These are phyloP conservation scores for Sonneratia caseolaris DNA, from an alignment of 345 rosid genomes.

Conservation along the genomic window DNA sequence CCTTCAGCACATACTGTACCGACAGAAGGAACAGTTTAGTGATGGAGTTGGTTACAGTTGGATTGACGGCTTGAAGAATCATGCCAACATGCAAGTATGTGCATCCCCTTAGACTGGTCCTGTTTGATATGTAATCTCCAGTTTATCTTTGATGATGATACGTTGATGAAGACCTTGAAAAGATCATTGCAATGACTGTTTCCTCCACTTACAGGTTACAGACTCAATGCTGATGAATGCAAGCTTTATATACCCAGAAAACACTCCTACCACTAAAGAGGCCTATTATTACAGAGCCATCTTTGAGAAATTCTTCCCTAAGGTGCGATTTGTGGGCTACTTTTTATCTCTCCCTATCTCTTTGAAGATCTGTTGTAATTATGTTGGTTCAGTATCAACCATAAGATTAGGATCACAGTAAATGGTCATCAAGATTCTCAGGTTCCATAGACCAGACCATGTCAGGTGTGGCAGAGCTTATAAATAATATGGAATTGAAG, in stretches of 20 bases:
- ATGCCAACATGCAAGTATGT: constrained; percentile 58
- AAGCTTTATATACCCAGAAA: constrained; percentile 58
- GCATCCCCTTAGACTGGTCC: neutral
- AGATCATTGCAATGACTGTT: neutral
- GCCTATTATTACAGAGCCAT: constrained; percentile 86
- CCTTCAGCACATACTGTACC: constrained; percentile 71
- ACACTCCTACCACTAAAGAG: constrained; percentile 81
- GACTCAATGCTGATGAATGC: constrained; percentile 83
- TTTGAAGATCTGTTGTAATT: too few species aligned
- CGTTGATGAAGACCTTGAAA: neutral
- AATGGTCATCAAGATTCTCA: neutral
- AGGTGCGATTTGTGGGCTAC: constrained; percentile 30
- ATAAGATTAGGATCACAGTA: neutral
- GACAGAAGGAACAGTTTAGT: constrained; percentile 97
- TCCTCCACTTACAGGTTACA: constrained; percentile 40
- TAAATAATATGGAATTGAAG: neutral
- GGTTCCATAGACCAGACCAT: neutral
- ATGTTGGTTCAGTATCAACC: too few species aligned
- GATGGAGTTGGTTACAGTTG: constrained; percentile 98
- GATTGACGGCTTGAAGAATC: constrained; percentile 95
- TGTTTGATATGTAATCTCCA: neutral
- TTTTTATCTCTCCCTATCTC: neutral
- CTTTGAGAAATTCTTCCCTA: constrained; percentile 88
- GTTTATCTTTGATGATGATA: neutral
- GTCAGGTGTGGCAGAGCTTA: neutral